Percentiles rank a stretch among this genome's conserved stretches.
phyloP scores from a whole-genome alignment of 164 flowering plant genomes.

The Annona squamosa region DNA sequence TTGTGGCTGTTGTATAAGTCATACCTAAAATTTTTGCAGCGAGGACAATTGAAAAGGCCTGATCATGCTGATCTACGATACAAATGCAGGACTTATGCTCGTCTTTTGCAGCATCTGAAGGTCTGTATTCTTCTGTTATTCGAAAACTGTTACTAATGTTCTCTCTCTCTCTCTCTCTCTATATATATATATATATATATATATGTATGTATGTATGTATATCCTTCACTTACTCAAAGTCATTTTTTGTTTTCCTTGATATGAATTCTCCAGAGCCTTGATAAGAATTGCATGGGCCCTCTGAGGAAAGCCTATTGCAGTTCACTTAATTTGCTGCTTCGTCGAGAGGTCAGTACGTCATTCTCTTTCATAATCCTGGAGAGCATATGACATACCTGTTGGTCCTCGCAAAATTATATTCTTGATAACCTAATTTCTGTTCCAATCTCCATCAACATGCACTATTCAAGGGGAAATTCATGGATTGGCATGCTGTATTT shows the following conservation, averaged over 20 bases:
- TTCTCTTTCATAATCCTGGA: background rate
- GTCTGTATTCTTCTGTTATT: slow-evolving; percentile 22
- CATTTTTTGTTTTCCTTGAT: background rate
- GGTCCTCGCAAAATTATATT: too few relatives aligned
- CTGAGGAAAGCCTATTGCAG: slow-evolving; percentile 93
- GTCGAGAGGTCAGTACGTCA: slow-evolving; percentile 71
- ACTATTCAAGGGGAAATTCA: background rate
- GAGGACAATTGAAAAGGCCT: slow-evolving; percentile 98
- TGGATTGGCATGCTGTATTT: background rate
- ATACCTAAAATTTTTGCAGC: slow-evolving; percentile 36
- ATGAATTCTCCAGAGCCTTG: slow-evolving; percentile 64
- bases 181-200: background rate
- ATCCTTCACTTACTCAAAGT: background rate
- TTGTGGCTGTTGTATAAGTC: slow-evolving; percentile 1
- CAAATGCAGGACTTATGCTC: slow-evolving; percentile 99
- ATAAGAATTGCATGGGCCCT: slow-evolving; percentile 80
- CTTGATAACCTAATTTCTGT: background rate
- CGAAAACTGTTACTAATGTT: background rate
- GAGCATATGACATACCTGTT: too few relatives aligned
- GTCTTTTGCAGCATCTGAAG: slow-evolving; percentile 94
- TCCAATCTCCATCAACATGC: background rate
- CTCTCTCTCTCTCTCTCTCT: background rate
- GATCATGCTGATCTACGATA: slow-evolving; percentile 99
- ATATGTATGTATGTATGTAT: background rate
- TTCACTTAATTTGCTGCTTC: slow-evolving; percentile 93